Conservation (phyloP, 306 rosid species). For the Bauhinia variegata region DNA sequence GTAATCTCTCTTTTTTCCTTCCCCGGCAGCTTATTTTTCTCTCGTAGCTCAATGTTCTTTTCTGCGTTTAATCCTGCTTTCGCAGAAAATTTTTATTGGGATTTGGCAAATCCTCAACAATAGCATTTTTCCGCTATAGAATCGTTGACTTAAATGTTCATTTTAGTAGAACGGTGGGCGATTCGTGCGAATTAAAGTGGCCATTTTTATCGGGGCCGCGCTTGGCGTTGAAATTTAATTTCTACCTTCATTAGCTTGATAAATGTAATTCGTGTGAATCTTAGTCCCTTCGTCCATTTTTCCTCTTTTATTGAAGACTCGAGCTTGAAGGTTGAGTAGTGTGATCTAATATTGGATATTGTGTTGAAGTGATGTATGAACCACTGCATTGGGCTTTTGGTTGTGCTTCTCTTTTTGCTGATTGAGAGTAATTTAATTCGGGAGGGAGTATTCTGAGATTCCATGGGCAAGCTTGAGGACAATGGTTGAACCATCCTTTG, state of each 20-base stretch:
- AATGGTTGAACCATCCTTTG: conserved; percentile 81
- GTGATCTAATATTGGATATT: conserved; percentile 16
- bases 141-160: conserved; percentile 8
- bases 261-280: too few relatives aligned
- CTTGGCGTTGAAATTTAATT: background rate
- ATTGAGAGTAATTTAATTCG: conserved; percentile 38
- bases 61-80: background rate
- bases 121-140: background rate
- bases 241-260: background rate
- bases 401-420: conserved; percentile 20
- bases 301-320: conserved; percentile 19
- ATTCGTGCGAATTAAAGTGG: background rate
- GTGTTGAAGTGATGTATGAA: conserved; percentile 15
- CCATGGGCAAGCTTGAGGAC: conserved; percentile 80
- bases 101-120: background rate
- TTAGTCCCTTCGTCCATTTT: background rate
- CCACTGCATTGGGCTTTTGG: conserved; percentile 18
- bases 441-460: conserved; percentile 90
- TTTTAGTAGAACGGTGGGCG: background rate
- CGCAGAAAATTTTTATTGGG: background rate
- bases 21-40: background rate
- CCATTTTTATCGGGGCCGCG: background rate
- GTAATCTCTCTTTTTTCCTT: conserved; percentile 35
- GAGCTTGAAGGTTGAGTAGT: conserved; percentile 14
- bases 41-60: background rate